Evolutionary conservation across 176 grass and related monocot species (phyloP), one percentile per base, ranked within the genome.

Genomic region (Oryza meridionalis): DNA sequence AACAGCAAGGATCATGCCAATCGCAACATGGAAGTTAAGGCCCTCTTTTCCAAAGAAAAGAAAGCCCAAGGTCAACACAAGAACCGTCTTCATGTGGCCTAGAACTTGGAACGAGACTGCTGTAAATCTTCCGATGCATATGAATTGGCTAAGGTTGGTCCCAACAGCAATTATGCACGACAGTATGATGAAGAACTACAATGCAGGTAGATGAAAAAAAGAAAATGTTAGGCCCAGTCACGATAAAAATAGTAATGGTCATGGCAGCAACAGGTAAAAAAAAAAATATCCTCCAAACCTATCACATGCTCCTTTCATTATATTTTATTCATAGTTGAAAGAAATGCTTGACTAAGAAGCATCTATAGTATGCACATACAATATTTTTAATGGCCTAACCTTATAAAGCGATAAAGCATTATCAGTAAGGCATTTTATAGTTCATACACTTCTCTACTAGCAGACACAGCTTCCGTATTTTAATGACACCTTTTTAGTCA

Each of bases 111-210:
- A 62, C 0, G 58, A 62, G 58, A 79, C 77, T 4, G 77, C 77
- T 11, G 77, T 79, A 55, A 79, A 79, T 67, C 77, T 79, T 79
- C 77, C 77, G 2, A 79, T 79, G 21, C 77, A 79, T 63, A 79
- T 79, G 61, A 79, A 79, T 67, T 79, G 77, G n/a, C 77, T 79
- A 25, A 79, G 77, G 13, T 79, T 79, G 33, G 77, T 79, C 64
- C 77, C 77, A 53, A 62, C 58, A 24, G 58, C 58, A 62, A 62
- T 62, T 62, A 62, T 24, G 58, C 58, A 62, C 2, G 58, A 62
- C 8, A 62, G n/a, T 62, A 62, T 2, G 9, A 62, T 62, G 58
- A 62, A 62, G 58, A 62, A 62, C 58, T 62, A 9, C 22, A 62
- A 62, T 3, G 8, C 58, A 62, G 9, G 58, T 62, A 62, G 21